Percentiles rank a stretch among this genome's conserved stretches.
Conservation (phyloP, 2,329 filamentous ascomycete genomes). For the Elsinoe batatas region DNA sequence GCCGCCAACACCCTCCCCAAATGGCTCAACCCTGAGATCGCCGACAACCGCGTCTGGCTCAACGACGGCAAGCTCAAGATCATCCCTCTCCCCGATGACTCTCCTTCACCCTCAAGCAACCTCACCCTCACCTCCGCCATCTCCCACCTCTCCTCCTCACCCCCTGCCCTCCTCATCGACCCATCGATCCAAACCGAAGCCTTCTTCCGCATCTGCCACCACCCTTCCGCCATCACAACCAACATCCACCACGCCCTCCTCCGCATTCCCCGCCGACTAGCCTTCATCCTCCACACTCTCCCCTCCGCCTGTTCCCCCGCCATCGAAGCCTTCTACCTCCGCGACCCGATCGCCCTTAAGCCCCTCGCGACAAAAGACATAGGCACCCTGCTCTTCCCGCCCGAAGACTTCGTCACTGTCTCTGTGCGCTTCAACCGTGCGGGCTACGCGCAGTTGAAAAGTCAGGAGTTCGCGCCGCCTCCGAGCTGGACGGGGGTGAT, state of each 20-base stretch:
- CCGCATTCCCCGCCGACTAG: slow-evolving; percentile 70
- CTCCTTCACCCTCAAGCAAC: slow-evolving; percentile 26
- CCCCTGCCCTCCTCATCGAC: slow-evolving; percentile 57
- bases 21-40: slow-evolving; percentile 88
- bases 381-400: slow-evolving; percentile 54
- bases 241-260: slow-evolving; percentile 68
- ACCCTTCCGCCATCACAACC: slow-evolving; percentile 62
- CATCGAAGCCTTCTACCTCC: slow-evolving; percentile 83
- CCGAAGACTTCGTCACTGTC: slow-evolving; percentile 66
- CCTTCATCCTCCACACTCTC: slow-evolving; percentile 64
- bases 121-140: slow-evolving; percentile 58
- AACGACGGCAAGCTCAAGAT: slow-evolving; percentile 65
- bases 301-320: slow-evolving; percentile 72
- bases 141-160: slow-evolving; percentile 46
- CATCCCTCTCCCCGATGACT: slow-evolving; percentile 43
- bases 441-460: slow-evolving; percentile 80
- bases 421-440: slow-evolving; percentile 80
- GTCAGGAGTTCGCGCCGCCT: slow-evolving; percentile 65
- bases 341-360: slow-evolving; percentile 68
- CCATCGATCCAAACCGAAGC: slow-evolving; percentile 73
- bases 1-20: slow-evolving; percentile 77
- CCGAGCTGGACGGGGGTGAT: slow-evolving; percentile 45
- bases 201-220: slow-evolving; percentile 78
- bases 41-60: slow-evolving; percentile 83
- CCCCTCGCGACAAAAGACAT: slow-evolving; percentile 51